A percentile compares a stretch with the other conserved stretches of the same genome.
Conservation (phyloP, 257 asterid species). For the Striga asiatica region DNA sequence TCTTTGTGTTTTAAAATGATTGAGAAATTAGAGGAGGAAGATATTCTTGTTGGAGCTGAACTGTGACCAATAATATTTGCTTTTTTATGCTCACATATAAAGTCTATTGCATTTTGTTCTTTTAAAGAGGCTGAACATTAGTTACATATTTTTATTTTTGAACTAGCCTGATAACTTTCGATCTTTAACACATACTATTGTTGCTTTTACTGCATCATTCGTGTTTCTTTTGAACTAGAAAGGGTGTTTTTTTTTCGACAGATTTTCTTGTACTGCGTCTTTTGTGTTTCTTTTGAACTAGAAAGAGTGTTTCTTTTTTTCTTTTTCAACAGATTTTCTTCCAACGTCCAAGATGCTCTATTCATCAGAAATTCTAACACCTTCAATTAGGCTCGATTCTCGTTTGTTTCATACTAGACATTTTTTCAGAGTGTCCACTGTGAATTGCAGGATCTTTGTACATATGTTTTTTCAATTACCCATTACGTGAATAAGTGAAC, state of each 20-base stretch:
- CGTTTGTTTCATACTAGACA: not conserved
- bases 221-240: not conserved
- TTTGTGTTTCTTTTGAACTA: not conserved
- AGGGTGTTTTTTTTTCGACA: not conserved
- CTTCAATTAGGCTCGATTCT: not conserved
- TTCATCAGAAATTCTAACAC: not conserved
- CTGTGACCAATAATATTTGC: not conserved
- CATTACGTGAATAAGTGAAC: not conserved
- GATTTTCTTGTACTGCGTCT: not conserved
- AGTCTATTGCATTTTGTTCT: not conserved
- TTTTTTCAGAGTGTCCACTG: not conserved
- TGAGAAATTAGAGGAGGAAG: not conserved
- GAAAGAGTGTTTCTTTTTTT: not conserved
- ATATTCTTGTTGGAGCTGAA: not conserved
- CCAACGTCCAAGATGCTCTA: not conserved
- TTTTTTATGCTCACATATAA: not conserved
- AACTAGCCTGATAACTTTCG: too few species aligned
- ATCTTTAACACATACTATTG: too few species aligned
- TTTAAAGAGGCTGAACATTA: too few species aligned
- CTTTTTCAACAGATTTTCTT: not conserved
- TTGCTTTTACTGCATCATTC: too few species aligned
- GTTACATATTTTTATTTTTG: too few species aligned
- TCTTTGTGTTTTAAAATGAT: not conserved
- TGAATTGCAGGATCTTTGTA: conserved; percentile 12
- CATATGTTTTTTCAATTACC: not conserved